Conservation (phyloP, 2,329 filamentous ascomycete genomes). For the Epichloe hybrida region DNA sequence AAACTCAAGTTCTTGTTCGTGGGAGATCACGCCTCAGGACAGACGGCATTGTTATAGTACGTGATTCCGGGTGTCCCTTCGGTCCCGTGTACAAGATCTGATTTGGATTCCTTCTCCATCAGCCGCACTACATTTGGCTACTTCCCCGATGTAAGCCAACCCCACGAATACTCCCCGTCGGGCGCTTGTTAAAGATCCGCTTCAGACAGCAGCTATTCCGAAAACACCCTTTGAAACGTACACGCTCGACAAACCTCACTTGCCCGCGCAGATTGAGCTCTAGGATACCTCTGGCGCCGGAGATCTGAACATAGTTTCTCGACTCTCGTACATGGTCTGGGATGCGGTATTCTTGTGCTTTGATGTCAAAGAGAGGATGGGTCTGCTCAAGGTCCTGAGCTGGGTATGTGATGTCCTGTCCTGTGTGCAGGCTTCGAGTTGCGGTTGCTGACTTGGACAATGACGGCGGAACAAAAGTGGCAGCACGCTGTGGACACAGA, state of each 20-base stretch:
- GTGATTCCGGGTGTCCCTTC: constrained; percentile 1
- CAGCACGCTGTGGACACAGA: constrained; percentile 8
- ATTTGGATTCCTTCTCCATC: background rate
- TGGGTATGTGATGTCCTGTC: constrained; percentile 17
- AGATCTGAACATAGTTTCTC: constrained; percentile 21
- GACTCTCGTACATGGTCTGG: constrained; percentile 22
- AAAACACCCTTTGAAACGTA: constrained; percentile 24
- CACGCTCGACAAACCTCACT: constrained; percentile 13
- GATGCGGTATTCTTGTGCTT: constrained; percentile 26
- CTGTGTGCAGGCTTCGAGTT: background rate
- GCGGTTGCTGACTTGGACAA: background rate
- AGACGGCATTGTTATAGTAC: constrained; percentile 26
- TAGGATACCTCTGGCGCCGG: constrained; percentile 28
- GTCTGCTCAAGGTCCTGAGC: constrained; percentile 20
- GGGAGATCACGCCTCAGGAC: constrained; percentile 18
- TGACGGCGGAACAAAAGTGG: constrained; percentile 8
- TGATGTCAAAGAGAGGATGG: constrained; percentile 21
- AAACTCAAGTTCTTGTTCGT: constrained; percentile 24
- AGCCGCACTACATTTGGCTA: constrained; percentile 24
- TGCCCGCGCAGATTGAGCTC: constrained; percentile 18
- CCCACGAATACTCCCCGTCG: background rate
- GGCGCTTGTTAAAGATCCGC: background rate
- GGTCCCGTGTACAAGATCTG: background rate
- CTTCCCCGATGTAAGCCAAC: constrained; percentile 22
- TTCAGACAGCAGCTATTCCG: constrained; percentile 18